Base-by-base conservation (phyloP, 1,139 yeast species). In the Tardiomyces blankii region DNA sequence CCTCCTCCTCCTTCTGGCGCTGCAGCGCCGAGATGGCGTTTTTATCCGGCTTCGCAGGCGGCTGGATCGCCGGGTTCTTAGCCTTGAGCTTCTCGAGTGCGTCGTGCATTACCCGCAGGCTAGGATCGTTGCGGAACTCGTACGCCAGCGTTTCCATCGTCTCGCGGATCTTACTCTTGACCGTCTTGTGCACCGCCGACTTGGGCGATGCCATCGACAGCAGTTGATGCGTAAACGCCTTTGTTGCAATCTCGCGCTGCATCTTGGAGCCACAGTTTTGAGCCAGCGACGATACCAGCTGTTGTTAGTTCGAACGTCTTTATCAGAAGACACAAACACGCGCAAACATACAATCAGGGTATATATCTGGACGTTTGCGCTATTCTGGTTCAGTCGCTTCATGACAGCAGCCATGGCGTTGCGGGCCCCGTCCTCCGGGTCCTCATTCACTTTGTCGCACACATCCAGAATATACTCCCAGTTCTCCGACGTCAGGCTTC, bases 231-330 rank as follows among this genome's bases (percentile, higher is more conserved):
- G 88, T 75, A 60, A 88, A 87, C 11, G 73, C 60, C 53, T 76
- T 77, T 19, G 88, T 72, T 33, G 95, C 89, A 41, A 89, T 79
- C 55, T 82, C 87, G 51, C 85, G 88, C 56, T 80, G 81, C 76
- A 85, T 77, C 54, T 88, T 72, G 2, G 95, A 80, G 1, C 97
- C 97, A 66, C 97, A 89, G 62, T 91, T 91, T 63, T 89, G 96
- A 0, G 95, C 95, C 35, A 87, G 64, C 0, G 96, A 82, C 18
- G 78, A 74, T 18, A 86, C 66, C 46, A 91, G 66, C 0, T 95
- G 25, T 7, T 4, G 25, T 21, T 21, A 21, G 25, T 21, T 21
- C 25, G 25, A 7, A 7, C 4, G 7, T 5, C 25, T 21, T 5
- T 7, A 21, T 21, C 25, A 21, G 7, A 21, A 21, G 7, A 21